Conservation (phyloP, 768 basidiomycete species). For the Termitomyces sp. region DNA sequence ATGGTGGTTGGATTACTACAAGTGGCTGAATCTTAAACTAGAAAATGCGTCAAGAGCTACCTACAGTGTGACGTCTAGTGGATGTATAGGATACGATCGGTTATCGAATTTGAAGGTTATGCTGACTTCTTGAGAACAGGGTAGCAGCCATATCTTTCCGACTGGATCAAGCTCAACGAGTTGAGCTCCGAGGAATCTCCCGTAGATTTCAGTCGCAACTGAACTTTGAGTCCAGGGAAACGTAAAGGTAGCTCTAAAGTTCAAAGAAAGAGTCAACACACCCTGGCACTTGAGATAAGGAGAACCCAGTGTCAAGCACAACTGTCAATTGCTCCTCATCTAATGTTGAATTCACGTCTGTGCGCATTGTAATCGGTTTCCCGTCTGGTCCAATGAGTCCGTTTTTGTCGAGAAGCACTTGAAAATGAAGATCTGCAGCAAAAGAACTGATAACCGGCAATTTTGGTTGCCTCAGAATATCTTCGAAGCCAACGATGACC, state of each 20-base stretch:
- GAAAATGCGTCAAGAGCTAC: conserved; percentile 10
- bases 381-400: conserved; percentile 62
- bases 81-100: conserved; percentile 54
- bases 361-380: conserved; percentile 36
- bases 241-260: background rate
- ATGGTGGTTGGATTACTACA: conserved; percentile 25
- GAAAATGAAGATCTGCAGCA: conserved; percentile 55
- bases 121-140: conserved; percentile 60
- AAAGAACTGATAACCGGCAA: conserved; percentile 40
- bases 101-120: conserved; percentile 61
- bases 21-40: background rate
- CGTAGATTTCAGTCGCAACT: conserved; percentile 60
- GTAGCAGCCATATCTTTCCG: conserved; percentile 53
- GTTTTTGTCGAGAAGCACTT: conserved; percentile 54
- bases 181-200: conserved; percentile 46
- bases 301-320: conserved; percentile 67
- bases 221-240: conserved; percentile 24
- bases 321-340: conserved; percentile 46
- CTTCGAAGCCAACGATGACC: conserved; percentile 16
- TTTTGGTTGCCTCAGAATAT: conserved; percentile 44
- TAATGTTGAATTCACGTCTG: conserved; percentile 37
- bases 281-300: conserved; percentile 57
- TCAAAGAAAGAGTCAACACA: conserved; percentile 17
- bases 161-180: conserved; percentile 31
- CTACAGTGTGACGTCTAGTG: conserved; percentile 56